A percentile compares a stretch with the other conserved stretches of the same genome.
These are phyloP conservation scores for Eragrostis nindensis DNA, from an alignment of 176 grass and related monocot genomes.

Conservation along the genomic window DNA sequence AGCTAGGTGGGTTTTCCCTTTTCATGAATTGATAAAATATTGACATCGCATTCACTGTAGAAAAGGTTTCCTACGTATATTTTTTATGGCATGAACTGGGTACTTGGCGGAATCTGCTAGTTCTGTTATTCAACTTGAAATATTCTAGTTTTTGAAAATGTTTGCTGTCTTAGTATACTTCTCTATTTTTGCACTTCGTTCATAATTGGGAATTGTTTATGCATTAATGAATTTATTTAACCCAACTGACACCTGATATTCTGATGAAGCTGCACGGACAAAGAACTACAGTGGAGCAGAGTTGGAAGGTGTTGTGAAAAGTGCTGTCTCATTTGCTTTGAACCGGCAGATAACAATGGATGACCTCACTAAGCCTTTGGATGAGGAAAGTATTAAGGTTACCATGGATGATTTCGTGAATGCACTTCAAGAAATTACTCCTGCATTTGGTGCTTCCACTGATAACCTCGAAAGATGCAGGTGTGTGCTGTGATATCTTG, in stretches of 20 bases:
- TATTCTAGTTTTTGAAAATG: slow-evolving; percentile 17
- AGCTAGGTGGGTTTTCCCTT: slow-evolving; percentile 52
- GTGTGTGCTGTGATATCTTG: slow-evolving; percentile 44
- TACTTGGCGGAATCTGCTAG: slow-evolving; percentile 12
- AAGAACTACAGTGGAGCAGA: slow-evolving; percentile 99
- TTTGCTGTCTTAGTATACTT: slow-evolving; percentile 1
- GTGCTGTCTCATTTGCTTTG: slow-evolving; percentile 91
- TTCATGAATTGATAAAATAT: slow-evolving; percentile 12
- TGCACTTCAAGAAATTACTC: slow-evolving; percentile 90
- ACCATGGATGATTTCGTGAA: slow-evolving; percentile 97
- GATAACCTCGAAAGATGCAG: slow-evolving; percentile 98
- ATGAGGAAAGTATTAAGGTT: slow-evolving; percentile 97
- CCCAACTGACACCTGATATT: slow-evolving; percentile 7
- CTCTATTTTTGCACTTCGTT: background rate
- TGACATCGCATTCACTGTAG: slow-evolving; percentile 9
- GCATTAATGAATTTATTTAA: slow-evolving; percentile 19
- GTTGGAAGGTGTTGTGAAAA: slow-evolving; percentile 97
- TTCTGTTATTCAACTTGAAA: slow-evolving; percentile 12
- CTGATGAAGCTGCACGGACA: slow-evolving; percentile 85
- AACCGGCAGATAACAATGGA: slow-evolving; percentile 93
- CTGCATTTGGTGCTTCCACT: slow-evolving; percentile 93
- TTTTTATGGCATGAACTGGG: slow-evolving; percentile 6
- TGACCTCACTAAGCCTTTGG: slow-evolving; percentile 85
- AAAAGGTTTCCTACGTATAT: slow-evolving; percentile 10
- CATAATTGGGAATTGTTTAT: slow-evolving; percentile 15